Conservation (phyloP, 345 rosid species). For the Eucalyptus tenuipes region DNA sequence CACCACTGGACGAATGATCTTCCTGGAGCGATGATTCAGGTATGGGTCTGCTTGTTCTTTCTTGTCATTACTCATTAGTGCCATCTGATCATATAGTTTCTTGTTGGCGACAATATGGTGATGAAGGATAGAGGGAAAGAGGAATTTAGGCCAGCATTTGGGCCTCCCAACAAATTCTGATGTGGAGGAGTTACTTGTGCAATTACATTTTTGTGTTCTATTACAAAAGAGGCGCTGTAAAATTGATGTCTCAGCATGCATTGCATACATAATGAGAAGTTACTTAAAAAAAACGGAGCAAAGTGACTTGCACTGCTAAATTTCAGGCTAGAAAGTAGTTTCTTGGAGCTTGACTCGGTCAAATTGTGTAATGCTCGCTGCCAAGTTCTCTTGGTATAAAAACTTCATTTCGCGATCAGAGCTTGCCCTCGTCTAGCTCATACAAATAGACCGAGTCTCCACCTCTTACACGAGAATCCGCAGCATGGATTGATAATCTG, state of each 20-base stretch:
- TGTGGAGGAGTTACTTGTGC: neutral
- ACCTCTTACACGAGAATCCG: neutral
- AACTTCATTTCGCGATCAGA: neutral
- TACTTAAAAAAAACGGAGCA: neutral
- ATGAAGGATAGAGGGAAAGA: neutral
- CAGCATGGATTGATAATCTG: neutral
- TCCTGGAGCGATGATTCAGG: conserved; percentile 98
- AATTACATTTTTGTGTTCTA: neutral
- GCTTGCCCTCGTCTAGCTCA: neutral
- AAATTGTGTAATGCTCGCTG: neutral
- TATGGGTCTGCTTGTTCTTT: neutral
- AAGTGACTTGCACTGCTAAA: neutral
- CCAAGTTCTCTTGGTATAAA: neutral
- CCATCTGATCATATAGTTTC: neutral
- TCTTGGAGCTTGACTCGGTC: neutral
- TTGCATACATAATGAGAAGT: neutral
- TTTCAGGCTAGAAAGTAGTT: neutral
- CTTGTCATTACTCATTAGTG: neutral
- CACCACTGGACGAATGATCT: conserved; percentile 96
- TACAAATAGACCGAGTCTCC: neutral
- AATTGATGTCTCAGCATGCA: neutral
- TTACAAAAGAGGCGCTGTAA: neutral
- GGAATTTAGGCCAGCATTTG: neutral
- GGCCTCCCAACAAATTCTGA: neutral
- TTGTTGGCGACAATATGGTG: neutral